phyloP scores from a whole-genome alignment of 148 eudicot species.

The Rhododendron henanense region DNA sequence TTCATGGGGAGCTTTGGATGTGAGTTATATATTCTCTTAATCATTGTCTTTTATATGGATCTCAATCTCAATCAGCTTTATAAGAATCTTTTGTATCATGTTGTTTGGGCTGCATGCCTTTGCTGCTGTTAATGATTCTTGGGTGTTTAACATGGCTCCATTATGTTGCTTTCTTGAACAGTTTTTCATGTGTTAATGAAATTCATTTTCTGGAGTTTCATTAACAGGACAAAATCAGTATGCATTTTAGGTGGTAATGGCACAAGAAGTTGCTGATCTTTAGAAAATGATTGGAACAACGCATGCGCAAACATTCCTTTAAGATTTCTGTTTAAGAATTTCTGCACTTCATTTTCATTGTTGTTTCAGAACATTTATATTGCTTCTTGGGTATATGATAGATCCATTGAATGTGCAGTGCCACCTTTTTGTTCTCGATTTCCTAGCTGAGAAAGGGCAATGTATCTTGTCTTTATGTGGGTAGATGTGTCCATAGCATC shows the following conservation, averaged over 20 bases:
- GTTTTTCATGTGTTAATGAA: background rate
- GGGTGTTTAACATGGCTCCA: background rate
- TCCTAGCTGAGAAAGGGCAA: background rate
- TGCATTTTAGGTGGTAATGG: background rate
- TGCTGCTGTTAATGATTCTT: background rate
- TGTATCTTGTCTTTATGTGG: background rate
- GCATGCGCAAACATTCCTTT: background rate
- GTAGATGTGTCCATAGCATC: background rate
- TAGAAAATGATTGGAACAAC: background rate
- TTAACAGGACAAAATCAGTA: background rate
- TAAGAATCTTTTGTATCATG: background rate
- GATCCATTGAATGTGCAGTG: background rate
- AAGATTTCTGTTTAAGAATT: background rate
- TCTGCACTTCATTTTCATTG: background rate
- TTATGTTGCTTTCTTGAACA: background rate
- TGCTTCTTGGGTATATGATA: background rate
- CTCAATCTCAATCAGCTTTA: background rate
- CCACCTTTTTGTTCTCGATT: background rate
- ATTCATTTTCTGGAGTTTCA: background rate
- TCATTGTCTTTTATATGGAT: background rate
- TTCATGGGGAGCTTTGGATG: conserved; percentile 22
- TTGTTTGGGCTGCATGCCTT: background rate
- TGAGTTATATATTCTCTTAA: conserved; percentile 23
- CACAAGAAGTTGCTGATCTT: background rate
- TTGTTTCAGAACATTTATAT: background rate